Percentiles rank a stretch among this genome's conserved stretches.
These are phyloP conservation scores for Penicillium odoratum DNA, from an alignment of 495 filamentous ascomycete species.

Conservation along the genomic window DNA sequence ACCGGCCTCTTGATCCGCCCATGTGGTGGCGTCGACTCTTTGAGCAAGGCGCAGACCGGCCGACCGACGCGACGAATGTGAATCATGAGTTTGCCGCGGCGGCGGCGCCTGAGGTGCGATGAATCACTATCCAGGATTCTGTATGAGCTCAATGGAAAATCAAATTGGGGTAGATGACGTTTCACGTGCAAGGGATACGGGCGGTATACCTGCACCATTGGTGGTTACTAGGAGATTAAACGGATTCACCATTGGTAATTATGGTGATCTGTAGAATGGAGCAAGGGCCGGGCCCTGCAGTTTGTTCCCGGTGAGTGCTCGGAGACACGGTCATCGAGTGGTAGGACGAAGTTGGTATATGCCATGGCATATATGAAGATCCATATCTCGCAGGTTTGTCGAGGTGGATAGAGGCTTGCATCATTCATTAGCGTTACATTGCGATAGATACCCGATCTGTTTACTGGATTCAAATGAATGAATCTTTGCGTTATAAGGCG, in stretches of 20 bases:
- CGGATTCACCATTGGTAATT: neutral
- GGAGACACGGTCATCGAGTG: neutral
- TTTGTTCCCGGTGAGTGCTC: neutral
- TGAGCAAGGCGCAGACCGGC: conserved; percentile 46
- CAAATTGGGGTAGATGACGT: neutral
- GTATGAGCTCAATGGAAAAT: neutral
- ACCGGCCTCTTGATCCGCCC: conserved; percentile 86
- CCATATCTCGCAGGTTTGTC: neutral
- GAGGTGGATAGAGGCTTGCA: conserved; percentile 3
- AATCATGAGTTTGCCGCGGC: conserved; percentile 42
- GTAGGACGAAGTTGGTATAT: neutral
- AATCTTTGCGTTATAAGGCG: no score
- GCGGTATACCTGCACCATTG: neutral
- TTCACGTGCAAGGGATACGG: neutral
- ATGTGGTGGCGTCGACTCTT: conserved; percentile 89
- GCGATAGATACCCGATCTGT: conserved; percentile 12
- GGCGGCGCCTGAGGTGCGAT: conserved; percentile 42
- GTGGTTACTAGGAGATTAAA: no score
- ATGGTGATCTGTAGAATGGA: neutral
- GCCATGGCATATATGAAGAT: neutral
- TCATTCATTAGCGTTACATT: conserved; percentile 9
- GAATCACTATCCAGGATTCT: conserved; percentile 7
- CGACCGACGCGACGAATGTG: conserved; percentile 30
- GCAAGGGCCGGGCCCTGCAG: neutral
- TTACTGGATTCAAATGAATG: neutral